phyloP scores from a whole-genome alignment of 2,329 filamentous ascomycete genomes.

The Colletotrichum higginsianum region DNA sequence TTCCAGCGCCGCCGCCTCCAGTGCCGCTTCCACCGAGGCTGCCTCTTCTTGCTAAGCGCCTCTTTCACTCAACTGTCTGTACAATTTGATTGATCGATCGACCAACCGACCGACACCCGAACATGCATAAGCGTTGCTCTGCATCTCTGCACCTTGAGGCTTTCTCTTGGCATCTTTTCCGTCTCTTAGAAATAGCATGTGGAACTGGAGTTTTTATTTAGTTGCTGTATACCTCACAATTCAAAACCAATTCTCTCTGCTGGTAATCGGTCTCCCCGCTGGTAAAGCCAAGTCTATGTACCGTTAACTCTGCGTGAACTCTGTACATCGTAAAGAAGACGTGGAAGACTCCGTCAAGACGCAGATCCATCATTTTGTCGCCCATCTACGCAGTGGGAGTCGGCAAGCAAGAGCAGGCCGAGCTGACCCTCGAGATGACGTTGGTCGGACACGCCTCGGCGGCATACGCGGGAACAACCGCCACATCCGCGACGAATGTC shows the following conservation, averaged over 20 bases:
- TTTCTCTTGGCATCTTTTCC: background rate
- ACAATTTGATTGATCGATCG: background rate
- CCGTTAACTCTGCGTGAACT: rapidly evolving
- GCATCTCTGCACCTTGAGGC: background rate
- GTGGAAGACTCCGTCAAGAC: rapidly evolving
- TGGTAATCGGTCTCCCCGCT: too few relatives aligned
- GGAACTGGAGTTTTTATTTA: background rate
- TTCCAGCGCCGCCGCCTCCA: background rate
- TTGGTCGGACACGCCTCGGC: slow-evolving; percentile 43
- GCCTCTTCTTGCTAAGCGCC: slow-evolving; percentile 3
- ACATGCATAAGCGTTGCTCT: slow-evolving; percentile 20
- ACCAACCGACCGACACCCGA: too few relatives aligned
- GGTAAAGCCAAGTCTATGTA: too few relatives aligned
- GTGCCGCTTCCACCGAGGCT: background rate
- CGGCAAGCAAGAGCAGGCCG: slow-evolving; percentile 46
- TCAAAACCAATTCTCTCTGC: background rate
- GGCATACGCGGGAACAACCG: slow-evolving; percentile 44
- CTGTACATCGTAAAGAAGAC: too few relatives aligned
- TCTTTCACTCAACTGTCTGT: background rate
- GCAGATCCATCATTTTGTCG: background rate
- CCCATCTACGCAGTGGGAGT: slow-evolving; percentile 45
- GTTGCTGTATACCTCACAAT: background rate
- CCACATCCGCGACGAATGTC: slow-evolving; percentile 42
- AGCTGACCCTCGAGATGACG: slow-evolving; percentile 45
- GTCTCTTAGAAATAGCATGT: background rate